Evolutionary conservation across 2,329 filamentous ascomycete genomes (phyloP), one percentile per base, ranked within the genome.

Genomic region (Penicillium glabrum): DNA sequence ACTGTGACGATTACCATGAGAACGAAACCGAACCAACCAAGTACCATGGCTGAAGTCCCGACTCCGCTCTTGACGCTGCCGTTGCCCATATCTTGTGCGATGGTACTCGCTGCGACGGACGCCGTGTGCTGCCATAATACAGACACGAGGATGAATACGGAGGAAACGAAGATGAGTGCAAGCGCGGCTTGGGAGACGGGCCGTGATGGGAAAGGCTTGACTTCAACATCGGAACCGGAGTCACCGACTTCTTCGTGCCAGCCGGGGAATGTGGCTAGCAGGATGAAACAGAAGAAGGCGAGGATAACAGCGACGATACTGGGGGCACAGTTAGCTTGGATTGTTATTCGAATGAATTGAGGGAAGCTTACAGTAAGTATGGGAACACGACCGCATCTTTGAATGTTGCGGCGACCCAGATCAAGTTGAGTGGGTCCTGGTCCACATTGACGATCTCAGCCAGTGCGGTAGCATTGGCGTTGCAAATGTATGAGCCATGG

Each of bases 381-480:
- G 95, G 95, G 73, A 99, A 99, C 45, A 99, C 93, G 73, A 99
- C 95, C 78, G 93, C 93, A 75, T 98, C 92, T 77, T 98, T 98
- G 80, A 99, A 99, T 64, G 96, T 96, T 67, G 89, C 88, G 24
- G 95, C 93, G 54, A 99, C 86, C 95, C 93, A 99, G 68, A 99
- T 93, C 69, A 99, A 80, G 75, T 99, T 99, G 70, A 99, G 82
- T 39, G 95, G 95, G 78, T 99, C 95, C 76, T 97, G 90, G 70
- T 97, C 92, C 43, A 96, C 86, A 21, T 85, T 88, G 44, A 98
- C 85, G 77, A 96, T 89, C 74, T 95, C 89, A 37, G 95, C 93
- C 47, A 99, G 83, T 3, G 92, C 88, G 3, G 93, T 97, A 21
- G 95, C 95, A 76, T 99, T 99, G 82, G 96, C 96, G 75, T 90